Evolutionary conservation across 192 early-diverging fungal genomes (phyloP).

Genomic region (Gaertneriomyces sp.): DNA sequence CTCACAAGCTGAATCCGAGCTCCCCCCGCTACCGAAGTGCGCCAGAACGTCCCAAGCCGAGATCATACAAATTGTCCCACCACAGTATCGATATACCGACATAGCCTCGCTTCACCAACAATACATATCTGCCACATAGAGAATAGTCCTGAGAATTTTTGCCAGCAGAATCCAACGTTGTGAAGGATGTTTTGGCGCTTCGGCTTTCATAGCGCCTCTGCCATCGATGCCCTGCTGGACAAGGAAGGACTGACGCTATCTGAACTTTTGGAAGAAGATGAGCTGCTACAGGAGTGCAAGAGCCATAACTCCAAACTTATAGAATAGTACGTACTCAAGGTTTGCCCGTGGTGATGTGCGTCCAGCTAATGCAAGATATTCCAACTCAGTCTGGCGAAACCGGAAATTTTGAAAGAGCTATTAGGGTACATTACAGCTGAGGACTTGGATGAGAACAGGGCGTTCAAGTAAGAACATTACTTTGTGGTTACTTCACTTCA

Average conservation of each 20-base stretch:
- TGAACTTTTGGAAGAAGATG: constrained; percentile 88
- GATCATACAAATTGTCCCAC: no score
- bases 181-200: constrained; percentile 55
- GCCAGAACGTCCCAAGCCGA: no score
- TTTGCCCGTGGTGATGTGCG: neutral
- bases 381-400: constrained; percentile 64
- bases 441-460: constrained; percentile 76
- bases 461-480: constrained; percentile 65
- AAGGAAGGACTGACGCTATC: constrained; percentile 85
- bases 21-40: no score
- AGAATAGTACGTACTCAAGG: constrained; percentile 59
- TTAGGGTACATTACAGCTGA: constrained; percentile 79
- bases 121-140: no score
- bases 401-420: constrained; percentile 68
- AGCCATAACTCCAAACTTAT: constrained; percentile 87
- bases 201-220: constrained; percentile 86
- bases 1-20: no score
- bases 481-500: neutral
- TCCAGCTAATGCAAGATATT: neutral
- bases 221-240: constrained; percentile 88
- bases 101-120: no score
- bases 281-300: constrained; percentile 92
- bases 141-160: no score
- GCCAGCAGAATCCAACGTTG: no score
- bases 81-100: no score